Conservation (phyloP, 768 basidiomycete genomes). For the Auricularia auricula-judae region DNA sequence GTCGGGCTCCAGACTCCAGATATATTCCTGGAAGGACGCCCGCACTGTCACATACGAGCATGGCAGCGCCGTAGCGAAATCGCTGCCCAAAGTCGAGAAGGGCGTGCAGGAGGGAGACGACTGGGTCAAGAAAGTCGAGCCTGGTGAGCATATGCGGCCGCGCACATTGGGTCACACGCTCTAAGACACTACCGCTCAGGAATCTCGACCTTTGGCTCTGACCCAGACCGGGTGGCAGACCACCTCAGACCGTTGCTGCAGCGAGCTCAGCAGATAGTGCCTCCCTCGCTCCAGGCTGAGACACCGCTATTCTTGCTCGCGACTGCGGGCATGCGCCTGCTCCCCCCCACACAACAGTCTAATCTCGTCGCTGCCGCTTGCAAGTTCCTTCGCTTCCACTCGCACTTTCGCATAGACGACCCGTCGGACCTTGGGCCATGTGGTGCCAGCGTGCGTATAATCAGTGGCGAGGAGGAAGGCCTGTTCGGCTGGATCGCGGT, state of each 20-base stretch:
- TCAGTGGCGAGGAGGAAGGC: conserved; percentile 96
- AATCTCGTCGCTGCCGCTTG: conserved; percentile 70
- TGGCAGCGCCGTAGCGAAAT: conserved; percentile 35
- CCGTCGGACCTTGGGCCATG: conserved; percentile 67
- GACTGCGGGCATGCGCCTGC: conserved; percentile 93
- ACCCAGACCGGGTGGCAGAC: conserved; percentile 54
- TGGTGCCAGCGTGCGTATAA: conserved; percentile 86
- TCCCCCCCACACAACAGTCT: conserved; percentile 56
- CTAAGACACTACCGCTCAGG: conserved; percentile 35
- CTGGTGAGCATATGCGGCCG: conserved; percentile 48
- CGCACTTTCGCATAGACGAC: conserved; percentile 64
- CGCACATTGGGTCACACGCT: background rate
- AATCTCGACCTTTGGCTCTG: conserved; percentile 67
- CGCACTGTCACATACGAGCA: conserved; percentile 43
- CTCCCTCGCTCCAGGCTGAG: conserved; percentile 69
- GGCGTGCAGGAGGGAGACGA: conserved; percentile 70
- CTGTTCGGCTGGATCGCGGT: conserved; percentile 98
- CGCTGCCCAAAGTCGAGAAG: conserved; percentile 82
- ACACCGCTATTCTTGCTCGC: conserved; percentile 93
- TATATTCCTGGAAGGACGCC: conserved; percentile 94
- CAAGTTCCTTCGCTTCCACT: conserved; percentile 59
- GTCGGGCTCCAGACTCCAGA: conserved; percentile 90
- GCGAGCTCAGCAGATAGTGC: conserved; percentile 75
- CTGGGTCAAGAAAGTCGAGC: conserved; percentile 89
- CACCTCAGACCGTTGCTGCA: conserved; percentile 77